These are phyloP conservation scores for Bromus sterilis DNA, from an alignment of 176 grass and related monocot genomes.

Conservation along the genomic window DNA sequence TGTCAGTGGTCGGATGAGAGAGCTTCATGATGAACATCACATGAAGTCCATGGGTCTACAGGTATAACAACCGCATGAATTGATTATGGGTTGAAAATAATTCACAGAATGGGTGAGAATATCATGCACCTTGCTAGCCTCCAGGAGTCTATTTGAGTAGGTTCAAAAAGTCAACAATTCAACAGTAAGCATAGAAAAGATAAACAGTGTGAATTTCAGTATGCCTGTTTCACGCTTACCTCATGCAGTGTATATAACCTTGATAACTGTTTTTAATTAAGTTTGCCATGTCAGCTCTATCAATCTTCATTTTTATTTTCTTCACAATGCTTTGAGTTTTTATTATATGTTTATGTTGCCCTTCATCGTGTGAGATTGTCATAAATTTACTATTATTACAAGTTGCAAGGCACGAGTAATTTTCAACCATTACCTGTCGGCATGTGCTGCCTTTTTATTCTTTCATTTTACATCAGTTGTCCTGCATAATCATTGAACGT, in stretches of 20 bases:
- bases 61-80: slow-evolving; percentile 20
- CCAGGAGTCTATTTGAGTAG: neutral
- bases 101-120: neutral
- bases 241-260: neutral
- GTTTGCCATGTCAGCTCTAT: neutral
- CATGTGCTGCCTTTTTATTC: neutral
- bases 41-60: slow-evolving; percentile 84
- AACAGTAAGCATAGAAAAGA: neutral
- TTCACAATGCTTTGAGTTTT: neutral
- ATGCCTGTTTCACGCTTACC: neutral
- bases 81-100: neutral
- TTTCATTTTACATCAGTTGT: neutral
- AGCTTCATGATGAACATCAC: slow-evolving; percentile 88
- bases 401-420: neutral
- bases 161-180: neutral
- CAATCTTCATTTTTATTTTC: neutral
- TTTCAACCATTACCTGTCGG: neutral
- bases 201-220: neutral
- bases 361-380: neutral
- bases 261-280: neutral
- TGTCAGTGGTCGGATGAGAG: slow-evolving; percentile 90
- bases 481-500: slow-evolving; percentile 2
- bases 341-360: neutral
- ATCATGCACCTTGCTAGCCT: neutral
- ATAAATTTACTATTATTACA: neutral